A percentile compares a stretch with the other conserved stretches of the same genome.
Conservation (phyloP, 2,329 filamentous ascomycete species). For the Fusarium sp. region DNA sequence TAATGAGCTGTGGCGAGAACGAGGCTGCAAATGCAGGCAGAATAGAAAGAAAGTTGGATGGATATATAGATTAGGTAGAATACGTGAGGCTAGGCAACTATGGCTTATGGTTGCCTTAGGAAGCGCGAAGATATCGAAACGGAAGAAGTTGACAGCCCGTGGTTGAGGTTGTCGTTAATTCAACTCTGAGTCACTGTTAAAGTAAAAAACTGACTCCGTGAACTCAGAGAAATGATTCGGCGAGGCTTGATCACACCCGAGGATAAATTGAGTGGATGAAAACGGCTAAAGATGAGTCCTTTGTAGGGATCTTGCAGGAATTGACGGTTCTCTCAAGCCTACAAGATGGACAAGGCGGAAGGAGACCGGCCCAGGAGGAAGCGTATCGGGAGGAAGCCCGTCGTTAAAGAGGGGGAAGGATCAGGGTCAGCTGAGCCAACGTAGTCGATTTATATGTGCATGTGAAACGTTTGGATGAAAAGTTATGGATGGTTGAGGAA, state of each 20-base stretch:
- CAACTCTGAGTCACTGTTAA: conserved; percentile 26
- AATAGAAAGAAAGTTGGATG: conserved; percentile 21
- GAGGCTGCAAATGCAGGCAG: conserved; percentile 35
- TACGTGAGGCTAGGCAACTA: conserved; percentile 40
- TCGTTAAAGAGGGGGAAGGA: conserved; percentile 3
- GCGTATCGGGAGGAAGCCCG: conserved; percentile 28
- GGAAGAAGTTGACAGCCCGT: conserved; percentile 7
- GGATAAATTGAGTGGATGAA: conserved; percentile 16
- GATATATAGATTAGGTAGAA: conserved; percentile 38
- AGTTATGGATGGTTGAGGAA: conserved; percentile 22
- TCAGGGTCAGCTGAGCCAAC: conserved; percentile 34
- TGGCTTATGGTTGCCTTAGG: conserved; percentile 36
- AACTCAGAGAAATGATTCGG: conserved; percentile 12
- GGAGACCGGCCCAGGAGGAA: conserved; percentile 11
- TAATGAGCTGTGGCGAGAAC: conserved; percentile 14
- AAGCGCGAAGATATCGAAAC: conserved; percentile 13
- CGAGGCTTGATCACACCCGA: conserved; percentile 19
- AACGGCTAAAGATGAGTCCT: conserved; percentile 1
- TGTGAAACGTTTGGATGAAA: conserved; percentile 12
- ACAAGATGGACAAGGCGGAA: conserved; percentile 30
- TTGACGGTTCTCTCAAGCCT: conserved; percentile 21
- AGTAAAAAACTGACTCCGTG: conserved; percentile 17
- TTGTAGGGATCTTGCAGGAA: conserved; percentile 19
- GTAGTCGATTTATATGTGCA: conserved; percentile 25
- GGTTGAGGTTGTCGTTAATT: conserved; percentile 20